A percentile compares a stretch with the other conserved stretches of the same genome.
These are phyloP conservation scores for Cordyceps sp. DNA, from an alignment of 2,329 filamentous ascomycete genomes.

Conservation along the genomic window DNA sequence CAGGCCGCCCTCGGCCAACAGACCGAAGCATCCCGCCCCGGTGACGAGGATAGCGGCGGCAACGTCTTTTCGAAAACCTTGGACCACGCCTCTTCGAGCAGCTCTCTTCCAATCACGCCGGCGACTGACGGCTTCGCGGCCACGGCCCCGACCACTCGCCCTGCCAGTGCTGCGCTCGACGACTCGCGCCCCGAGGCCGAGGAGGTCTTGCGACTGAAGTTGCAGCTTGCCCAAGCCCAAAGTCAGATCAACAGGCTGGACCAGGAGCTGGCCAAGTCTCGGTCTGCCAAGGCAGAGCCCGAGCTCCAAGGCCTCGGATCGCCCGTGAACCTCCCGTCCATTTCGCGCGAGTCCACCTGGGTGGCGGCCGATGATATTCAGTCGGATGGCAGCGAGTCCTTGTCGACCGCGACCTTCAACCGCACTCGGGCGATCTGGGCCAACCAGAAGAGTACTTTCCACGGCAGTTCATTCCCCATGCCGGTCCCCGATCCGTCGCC, in stretches of 20 bases:
- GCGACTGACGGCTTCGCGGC: constrained; percentile 35
- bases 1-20: constrained; percentile 43
- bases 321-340: constrained; percentile 6
- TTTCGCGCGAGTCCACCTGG: constrained; percentile 32
- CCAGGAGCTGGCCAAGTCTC: constrained; percentile 50
- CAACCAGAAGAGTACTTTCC: constrained; percentile 25
- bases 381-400: constrained; percentile 38
- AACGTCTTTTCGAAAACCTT: constrained; percentile 15
- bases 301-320: constrained; percentile 8
- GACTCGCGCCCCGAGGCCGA: constrained; percentile 25
- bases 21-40: constrained; percentile 31
- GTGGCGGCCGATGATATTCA: constrained; percentile 33
- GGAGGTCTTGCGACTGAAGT: constrained; percentile 51
- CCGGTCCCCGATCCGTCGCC: constrained; percentile 19
- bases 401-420: constrained; percentile 33
- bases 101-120: constrained; percentile 45
- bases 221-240: constrained; percentile 55
- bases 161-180: constrained; percentile 32
- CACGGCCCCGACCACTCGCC: constrained; percentile 30
- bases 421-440: constrained; percentile 41
- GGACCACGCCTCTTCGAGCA: constrained; percentile 35
- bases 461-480: constrained; percentile 15
- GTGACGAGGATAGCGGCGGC: constrained; percentile 15
- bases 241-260: constrained; percentile 56
- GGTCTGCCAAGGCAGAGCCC: constrained; percentile 37